A percentile compares a stretch with the other conserved stretches of the same genome.
These are phyloP conservation scores for Lactarius sp. DNA, from an alignment of 768 basidiomycete genomes.

Conservation along the genomic window DNA sequence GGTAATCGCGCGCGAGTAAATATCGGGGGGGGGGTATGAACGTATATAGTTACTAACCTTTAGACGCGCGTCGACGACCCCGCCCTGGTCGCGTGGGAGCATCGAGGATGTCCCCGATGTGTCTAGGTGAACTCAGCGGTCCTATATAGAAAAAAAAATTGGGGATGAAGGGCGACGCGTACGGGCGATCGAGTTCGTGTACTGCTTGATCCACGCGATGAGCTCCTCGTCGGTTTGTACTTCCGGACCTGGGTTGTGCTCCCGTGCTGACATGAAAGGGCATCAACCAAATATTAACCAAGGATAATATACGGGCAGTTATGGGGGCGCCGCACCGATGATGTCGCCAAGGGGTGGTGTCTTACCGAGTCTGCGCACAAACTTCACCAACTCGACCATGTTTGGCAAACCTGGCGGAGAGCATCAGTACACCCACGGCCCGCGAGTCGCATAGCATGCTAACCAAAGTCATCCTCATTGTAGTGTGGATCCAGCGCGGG, in stretches of 20 bases:
- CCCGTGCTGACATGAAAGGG: slow-evolving; percentile 25
- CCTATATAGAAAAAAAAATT: background rate
- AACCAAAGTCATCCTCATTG: slow-evolving; percentile 33
- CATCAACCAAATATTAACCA: background rate
- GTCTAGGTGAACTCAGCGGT: slow-evolving; percentile 32
- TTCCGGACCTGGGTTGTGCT: slow-evolving; percentile 33
- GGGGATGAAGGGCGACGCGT: slow-evolving; percentile 28
- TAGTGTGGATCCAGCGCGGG: slow-evolving; percentile 34
- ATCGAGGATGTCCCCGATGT: slow-evolving; percentile 38
- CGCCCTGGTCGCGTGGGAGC: no score
- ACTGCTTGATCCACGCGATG: slow-evolving; percentile 19
- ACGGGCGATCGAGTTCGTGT: slow-evolving; percentile 8
- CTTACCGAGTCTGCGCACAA: slow-evolving; percentile 27
- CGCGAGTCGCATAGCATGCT: background rate
- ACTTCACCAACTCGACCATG: slow-evolving; percentile 32
- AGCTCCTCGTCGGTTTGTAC: slow-evolving; percentile 31
- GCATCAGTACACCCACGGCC: background rate
- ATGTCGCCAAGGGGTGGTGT: slow-evolving; percentile 30
- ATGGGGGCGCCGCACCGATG: slow-evolving; percentile 20
- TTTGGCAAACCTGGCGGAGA: slow-evolving; percentile 29
- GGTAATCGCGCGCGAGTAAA: no score
- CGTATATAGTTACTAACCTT: no score
- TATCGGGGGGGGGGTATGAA: no score
- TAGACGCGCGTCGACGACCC: no score
- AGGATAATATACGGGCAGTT: no score